Percentiles rank a stretch among this genome's conserved stretches.
Conservation (phyloP, 1,284 basidiomycete species). For the Trichosporon sp. region DNA sequence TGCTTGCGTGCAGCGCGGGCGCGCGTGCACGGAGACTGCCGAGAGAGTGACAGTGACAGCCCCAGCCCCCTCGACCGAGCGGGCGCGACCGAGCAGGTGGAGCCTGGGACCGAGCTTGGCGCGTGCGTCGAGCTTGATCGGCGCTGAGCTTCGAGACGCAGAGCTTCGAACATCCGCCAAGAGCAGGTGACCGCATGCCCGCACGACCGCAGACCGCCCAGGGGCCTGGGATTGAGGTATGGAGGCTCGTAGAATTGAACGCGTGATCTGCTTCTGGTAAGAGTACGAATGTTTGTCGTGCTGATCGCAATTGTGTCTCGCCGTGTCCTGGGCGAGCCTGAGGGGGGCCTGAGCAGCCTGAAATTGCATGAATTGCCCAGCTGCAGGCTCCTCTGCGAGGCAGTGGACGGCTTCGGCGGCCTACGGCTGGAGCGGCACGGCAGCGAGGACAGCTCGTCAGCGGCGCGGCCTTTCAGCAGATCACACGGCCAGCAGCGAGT, state of each 20-base stretch:
- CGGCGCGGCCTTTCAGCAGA: neutral
- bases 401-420: neutral
- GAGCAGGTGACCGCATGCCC: neutral
- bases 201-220: too few species aligned
- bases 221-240: neutral
- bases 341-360: neutral
- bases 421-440: neutral
- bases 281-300: neutral
- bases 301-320: neutral
- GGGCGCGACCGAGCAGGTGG: neutral
- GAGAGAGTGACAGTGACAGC: neutral
- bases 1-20: neutral
- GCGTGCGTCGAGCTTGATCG: neutral
- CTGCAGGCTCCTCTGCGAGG: neutral
- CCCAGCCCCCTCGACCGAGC: neutral
- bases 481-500: neutral
- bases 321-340: neutral
- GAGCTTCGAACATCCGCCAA: too few species aligned
- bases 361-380: neutral
- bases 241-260: neutral
- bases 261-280: neutral
- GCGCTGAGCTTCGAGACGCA: neutral
- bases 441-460: neutral
- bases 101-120: neutral
- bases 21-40: neutral